phyloP scores from a whole-genome alignment of 2,329 filamentous ascomycete genomes.

The Didymella pinodella region DNA sequence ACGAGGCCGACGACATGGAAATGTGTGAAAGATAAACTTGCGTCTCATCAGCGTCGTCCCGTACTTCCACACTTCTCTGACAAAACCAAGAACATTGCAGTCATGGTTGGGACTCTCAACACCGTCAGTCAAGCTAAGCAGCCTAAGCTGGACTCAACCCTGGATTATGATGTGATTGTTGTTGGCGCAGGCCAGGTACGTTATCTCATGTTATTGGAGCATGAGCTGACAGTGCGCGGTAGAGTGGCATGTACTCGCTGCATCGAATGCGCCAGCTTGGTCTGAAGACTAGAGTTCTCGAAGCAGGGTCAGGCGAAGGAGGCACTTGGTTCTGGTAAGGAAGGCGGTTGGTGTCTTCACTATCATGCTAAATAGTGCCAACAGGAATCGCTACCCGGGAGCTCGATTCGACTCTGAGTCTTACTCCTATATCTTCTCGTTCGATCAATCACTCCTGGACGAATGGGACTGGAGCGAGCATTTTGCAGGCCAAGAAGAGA shows the following conservation, averaged over 20 bases:
- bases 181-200: constrained; percentile 45
- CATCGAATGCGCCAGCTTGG: constrained; percentile 47
- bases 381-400: constrained; percentile 58
- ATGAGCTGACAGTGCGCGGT: not conserved
- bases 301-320: constrained; percentile 48
- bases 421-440: constrained; percentile 57
- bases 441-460: constrained; percentile 53
- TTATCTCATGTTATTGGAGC: not conserved
- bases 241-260: constrained; percentile 46
- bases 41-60: not conserved
- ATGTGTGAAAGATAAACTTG: constrained; percentile 2
- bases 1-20: not conserved
- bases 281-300: constrained; percentile 37
- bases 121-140: constrained; percentile 1
- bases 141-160: constrained; percentile 24
- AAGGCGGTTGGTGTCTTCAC: not conserved
- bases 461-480: constrained; percentile 54
- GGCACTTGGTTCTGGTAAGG: constrained; percentile 50
- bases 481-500: constrained; percentile 52
- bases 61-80: not conserved
- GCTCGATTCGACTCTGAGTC: constrained; percentile 59
- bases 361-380: constrained; percentile 13
- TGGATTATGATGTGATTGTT: constrained; percentile 38
- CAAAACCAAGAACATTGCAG: not conserved
- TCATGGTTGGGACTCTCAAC: constrained; percentile 29